Percentiles rank a stretch among this genome's conserved stretches.
Conservation (phyloP, 441 rosid genomes). For the Sinapis alba region DNA sequence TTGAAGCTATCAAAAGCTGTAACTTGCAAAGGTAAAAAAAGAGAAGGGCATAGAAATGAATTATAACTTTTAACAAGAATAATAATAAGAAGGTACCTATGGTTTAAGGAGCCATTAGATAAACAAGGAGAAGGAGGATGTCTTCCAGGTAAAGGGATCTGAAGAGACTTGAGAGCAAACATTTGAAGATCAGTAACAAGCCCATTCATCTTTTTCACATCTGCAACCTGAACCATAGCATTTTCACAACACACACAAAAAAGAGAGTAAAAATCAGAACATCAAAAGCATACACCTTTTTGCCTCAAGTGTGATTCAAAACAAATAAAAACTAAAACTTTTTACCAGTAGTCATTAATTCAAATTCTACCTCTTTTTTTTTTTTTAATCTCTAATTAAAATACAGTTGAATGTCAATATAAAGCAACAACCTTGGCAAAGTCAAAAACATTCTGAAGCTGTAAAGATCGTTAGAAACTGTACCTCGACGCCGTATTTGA, state of each 20-base stretch:
- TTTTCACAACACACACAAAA: not conserved
- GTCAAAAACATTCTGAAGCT: conserved; percentile 6
- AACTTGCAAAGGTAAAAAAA: not conserved
- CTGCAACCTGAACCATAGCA: conserved; percentile 52
- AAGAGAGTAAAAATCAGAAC: not conserved
- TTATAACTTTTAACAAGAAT: not conserved
- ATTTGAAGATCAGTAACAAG: conserved; percentile 73
- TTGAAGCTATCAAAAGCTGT: not conserved
- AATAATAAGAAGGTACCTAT: conserved; percentile 42
- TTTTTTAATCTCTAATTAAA: too few species aligned
- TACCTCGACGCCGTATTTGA: conserved; percentile 62
- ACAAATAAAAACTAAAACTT: too few species aligned
- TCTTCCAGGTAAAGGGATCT: conserved; percentile 72
- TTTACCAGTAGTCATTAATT: not conserved
- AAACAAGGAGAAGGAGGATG: conserved; percentile 77
- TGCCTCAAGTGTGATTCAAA: conserved; percentile 18
- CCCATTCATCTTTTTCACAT: conserved; percentile 72
- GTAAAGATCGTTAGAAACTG: not conserved
- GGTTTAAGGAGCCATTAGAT: conserved; percentile 45
- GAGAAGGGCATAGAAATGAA: too few species aligned
- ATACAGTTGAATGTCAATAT: conserved; percentile 4
- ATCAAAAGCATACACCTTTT: conserved; percentile 20
- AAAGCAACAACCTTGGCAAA: too few species aligned
- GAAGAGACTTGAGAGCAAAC: conserved; percentile 70
- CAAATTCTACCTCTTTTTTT: not conserved